Evolutionary conservation across 495 filamentous ascomycete species (phyloP).

Genomic region (Penicillium samsonianum): DNA sequence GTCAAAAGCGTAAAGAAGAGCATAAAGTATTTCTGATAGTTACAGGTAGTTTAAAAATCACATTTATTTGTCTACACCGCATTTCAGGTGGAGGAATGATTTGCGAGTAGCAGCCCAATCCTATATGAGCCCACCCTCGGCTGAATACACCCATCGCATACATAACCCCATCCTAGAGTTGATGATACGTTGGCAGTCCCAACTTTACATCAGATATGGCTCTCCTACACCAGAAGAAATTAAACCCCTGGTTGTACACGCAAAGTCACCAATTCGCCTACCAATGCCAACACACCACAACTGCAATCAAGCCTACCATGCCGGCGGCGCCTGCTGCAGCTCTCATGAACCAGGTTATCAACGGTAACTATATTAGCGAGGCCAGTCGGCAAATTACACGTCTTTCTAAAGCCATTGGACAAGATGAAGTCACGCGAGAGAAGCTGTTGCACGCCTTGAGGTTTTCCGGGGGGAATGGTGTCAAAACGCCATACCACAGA

Average conservation of each 20-base stretch:
- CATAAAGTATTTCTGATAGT: not conserved
- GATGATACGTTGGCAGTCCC: not conserved
- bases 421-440: not conserved
- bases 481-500: not conserved
- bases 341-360: not conserved
- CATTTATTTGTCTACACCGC: not conserved
- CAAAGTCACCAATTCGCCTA: not conserved
- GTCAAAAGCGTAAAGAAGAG: too few relatives aligned
- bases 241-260: not conserved
- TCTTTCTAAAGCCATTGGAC: not conserved
- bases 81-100: not conserved
- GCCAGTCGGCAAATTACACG: not conserved
- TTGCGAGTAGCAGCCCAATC: not conserved
- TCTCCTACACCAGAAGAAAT: not conserved
- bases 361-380: not conserved
- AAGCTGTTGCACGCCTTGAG: not conserved
- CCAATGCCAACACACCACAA: not conserved
- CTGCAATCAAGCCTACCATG: not conserved
- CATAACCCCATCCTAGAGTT: not conserved
- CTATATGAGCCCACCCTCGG: not conserved
- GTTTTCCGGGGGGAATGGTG: not conserved
- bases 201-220: not conserved
- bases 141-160: not conserved
- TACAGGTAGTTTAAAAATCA: not conserved
- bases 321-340: not conserved